Evolutionary conservation across 2,329 filamentous ascomycete species (phyloP).

Genomic region (Arthrobotrys megalospora): DNA sequence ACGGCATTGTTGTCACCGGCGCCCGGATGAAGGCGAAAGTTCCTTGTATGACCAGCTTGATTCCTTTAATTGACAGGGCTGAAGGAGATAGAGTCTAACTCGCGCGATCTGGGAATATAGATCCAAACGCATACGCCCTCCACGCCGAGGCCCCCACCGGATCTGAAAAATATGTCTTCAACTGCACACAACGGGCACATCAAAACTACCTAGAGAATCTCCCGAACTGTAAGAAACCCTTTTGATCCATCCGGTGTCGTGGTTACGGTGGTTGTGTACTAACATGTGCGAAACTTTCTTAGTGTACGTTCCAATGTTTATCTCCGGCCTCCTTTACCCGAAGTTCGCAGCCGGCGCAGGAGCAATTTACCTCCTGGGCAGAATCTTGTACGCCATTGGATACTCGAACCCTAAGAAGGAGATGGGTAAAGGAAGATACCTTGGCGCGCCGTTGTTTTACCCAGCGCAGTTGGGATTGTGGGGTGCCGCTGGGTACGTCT

Average conservation of each 20-base stretch:
- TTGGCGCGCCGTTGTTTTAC: constrained; percentile 54
- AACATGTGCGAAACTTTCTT: constrained; percentile 7
- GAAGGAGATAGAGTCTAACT: not conserved
- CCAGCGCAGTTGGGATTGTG: constrained; percentile 37
- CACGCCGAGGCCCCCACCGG: constrained; percentile 73
- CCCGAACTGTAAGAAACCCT: constrained; percentile 63
- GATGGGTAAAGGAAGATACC: constrained; percentile 62
- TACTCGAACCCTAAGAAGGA: constrained; percentile 68
- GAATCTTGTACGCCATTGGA: constrained; percentile 73
- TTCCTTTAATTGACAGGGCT: not conserved
- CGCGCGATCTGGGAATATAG: constrained; percentile 5
- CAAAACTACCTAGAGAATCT: constrained; percentile 77
- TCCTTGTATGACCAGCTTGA: constrained; percentile 67
- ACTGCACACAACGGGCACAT: constrained; percentile 77
- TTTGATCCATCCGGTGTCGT: not conserved
- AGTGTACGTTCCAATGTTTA: constrained; percentile 62
- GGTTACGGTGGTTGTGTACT: not conserved
- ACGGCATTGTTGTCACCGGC: constrained; percentile 70
- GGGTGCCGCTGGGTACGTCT: constrained; percentile 36
- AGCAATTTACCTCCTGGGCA: constrained; percentile 71
- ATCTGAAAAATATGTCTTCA: constrained; percentile 73
- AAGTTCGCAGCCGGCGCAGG: constrained; percentile 71
- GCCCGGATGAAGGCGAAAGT: constrained; percentile 73
- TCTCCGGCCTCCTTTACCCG: constrained; percentile 74
- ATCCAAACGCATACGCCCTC: constrained; percentile 73